Conservation (phyloP, 2,329 filamentous ascomycete species). For the Nannizziopsis arthrosporioides region DNA sequence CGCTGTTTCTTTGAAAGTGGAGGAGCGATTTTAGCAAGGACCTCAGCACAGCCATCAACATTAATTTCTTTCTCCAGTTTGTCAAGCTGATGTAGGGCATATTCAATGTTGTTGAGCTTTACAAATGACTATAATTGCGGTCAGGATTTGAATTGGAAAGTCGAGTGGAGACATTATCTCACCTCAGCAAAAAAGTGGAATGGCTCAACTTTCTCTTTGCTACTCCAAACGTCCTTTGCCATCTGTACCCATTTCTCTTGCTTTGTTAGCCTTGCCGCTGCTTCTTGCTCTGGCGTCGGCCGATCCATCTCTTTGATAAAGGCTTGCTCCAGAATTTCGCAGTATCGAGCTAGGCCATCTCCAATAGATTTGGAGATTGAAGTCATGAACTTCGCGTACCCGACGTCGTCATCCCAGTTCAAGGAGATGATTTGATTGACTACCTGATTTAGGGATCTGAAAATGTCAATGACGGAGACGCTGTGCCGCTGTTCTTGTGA, state of each 20-base stretch:
- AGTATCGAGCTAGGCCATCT: slow-evolving; percentile 73
- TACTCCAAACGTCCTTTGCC: slow-evolving; percentile 85
- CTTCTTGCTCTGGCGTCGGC: slow-evolving; percentile 74
- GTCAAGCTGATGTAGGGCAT: slow-evolving; percentile 82
- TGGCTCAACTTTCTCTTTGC: slow-evolving; percentile 84
- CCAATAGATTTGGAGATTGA: slow-evolving; percentile 75
- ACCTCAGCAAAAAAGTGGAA: slow-evolving; percentile 95
- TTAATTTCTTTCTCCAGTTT: slow-evolving; percentile 82
- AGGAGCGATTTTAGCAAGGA: slow-evolving; percentile 63
- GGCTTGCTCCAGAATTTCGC: slow-evolving; percentile 73
- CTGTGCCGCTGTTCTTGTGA: slow-evolving; percentile 80
- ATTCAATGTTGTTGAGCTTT: slow-evolving; percentile 96
- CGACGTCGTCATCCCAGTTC: slow-evolving; percentile 85
- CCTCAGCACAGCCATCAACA: slow-evolving; percentile 75
- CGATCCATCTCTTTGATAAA: slow-evolving; percentile 91
- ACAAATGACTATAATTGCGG: slow-evolving; percentile 61
- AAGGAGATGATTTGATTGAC: slow-evolving; percentile 76
- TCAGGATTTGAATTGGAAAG: background rate
- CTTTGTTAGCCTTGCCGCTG: slow-evolving; percentile 61
- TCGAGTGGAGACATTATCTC: slow-evolving; percentile 23
- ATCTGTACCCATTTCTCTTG: slow-evolving; percentile 90
- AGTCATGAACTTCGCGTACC: slow-evolving; percentile 96
- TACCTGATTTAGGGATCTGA: slow-evolving; percentile 84
- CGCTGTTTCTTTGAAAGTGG: slow-evolving; percentile 56
- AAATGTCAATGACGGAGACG: slow-evolving; percentile 84